Conservation (phyloP, 2,329 filamentous ascomycete species). For the Pestalotiopsis fici region DNA sequence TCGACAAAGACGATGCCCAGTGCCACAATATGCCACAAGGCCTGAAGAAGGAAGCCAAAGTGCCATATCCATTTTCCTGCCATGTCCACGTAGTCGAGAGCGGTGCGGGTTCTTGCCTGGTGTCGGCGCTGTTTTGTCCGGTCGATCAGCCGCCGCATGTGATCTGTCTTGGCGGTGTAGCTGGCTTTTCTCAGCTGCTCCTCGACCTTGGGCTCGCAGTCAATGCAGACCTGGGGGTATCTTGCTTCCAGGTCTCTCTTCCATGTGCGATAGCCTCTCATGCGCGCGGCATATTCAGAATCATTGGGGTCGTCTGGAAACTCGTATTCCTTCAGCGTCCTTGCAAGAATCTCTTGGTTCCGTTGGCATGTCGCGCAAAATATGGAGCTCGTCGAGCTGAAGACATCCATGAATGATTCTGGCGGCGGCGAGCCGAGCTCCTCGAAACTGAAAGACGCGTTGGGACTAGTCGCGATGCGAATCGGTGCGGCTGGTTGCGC, state of each 20-base stretch:
- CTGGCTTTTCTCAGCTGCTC: slow-evolving; percentile 68
- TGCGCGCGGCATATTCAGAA: slow-evolving; percentile 68
- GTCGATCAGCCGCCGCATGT: slow-evolving; percentile 74
- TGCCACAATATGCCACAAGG: slow-evolving; percentile 48
- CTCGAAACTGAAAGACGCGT: background rate
- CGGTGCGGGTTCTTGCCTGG: slow-evolving; percentile 36
- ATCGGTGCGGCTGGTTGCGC: slow-evolving; percentile 30
- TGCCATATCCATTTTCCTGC: slow-evolving; percentile 50
- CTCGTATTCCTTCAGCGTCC: slow-evolving; percentile 78
- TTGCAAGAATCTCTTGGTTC: slow-evolving; percentile 83
- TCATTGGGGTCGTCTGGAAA: slow-evolving; percentile 65
- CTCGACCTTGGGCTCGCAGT: slow-evolving; percentile 76
- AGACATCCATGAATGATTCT: background rate
- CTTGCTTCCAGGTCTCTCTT: slow-evolving; percentile 73
- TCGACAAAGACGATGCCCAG: slow-evolving; percentile 26
- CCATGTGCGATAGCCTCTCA: slow-evolving; percentile 70
- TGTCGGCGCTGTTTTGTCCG: slow-evolving; percentile 52
- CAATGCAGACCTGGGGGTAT: slow-evolving; percentile 85
- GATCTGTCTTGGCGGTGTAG: slow-evolving; percentile 83
- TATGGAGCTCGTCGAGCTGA: slow-evolving; percentile 33
- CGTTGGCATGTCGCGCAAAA: slow-evolving; percentile 81
- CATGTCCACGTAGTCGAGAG: slow-evolving; percentile 43
- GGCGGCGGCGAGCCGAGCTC: background rate
- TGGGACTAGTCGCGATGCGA: slow-evolving; percentile 32
- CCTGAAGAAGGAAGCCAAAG: slow-evolving; percentile 35